Base-by-base conservation (phyloP, 495 filamentous ascomycete genomes). In the Lophium mytilinum region DNA sequence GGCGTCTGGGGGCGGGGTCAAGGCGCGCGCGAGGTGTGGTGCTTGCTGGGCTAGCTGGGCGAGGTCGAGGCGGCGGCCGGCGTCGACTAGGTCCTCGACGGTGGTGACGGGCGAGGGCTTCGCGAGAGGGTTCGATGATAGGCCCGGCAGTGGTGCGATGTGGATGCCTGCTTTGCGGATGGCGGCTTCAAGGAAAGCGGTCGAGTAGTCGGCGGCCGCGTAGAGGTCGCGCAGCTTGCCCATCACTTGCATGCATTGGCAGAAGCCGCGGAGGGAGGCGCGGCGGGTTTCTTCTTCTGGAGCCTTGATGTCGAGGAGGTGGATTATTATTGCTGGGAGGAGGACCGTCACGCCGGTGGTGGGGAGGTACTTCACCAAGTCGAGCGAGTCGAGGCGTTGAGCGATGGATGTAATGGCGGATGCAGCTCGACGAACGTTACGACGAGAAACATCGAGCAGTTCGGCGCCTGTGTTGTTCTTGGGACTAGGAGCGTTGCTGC, bases 341-440 rank as follows among this genome's bases (percentile, higher is more conserved):
- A 95, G 80, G 9, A 94, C 89, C 0, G 90, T 95, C 18, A 95
- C 88, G 40, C 89, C 89, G 0, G 88, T 89, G 0, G 90, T 93
- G 9, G 90, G 89, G 15, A 95, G 82, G 66, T 82, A 95, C 36
- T 76, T 80, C 40, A 87, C 88, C 3, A 95, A 75, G 57, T 83
- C 76, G 34, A 83, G 73, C 34, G 74, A 73, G 60, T 87, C 85
- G 9, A 95, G 74, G 48, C 87, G 81, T 51, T 82, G 79, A 9
- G 85, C 87, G 65, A 94, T 88, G 42, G 76, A 77, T 8, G 88
- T 94, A 65, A 91, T 92, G 64, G 90, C 86, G 45, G 79, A 74
- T 11, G 90, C 89, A 1, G 89, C 86, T 39, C 84, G 81, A 35
- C 87, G 82, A 10, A 95, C 90, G 57, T 87, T 88, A 49, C 78